Percentiles rank a stretch among this genome's conserved stretches.
phyloP scores from a whole-genome alignment of 805 yeast species.

The Nakazawaea ishiwadae region DNA sequence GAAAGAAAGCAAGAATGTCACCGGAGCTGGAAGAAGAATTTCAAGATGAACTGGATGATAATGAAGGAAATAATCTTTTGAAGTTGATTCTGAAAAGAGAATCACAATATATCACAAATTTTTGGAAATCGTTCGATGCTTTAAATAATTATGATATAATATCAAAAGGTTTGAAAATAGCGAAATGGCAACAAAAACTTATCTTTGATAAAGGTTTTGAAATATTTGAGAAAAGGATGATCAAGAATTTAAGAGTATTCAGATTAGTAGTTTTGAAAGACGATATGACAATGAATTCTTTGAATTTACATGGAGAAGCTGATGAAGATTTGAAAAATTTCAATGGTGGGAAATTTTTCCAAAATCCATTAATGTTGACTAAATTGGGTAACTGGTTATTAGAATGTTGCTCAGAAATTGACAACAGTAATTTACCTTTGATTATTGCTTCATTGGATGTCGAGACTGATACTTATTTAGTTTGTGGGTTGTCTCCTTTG shows the following conservation, averaged over 20 bases:
- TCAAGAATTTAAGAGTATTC: slow-evolving; percentile 75
- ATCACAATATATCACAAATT: slow-evolving; percentile 31
- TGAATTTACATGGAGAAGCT: slow-evolving; percentile 7
- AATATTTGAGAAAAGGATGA: slow-evolving; percentile 75
- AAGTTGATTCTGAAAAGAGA: slow-evolving; percentile 24
- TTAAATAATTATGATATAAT: slow-evolving; percentile 47
- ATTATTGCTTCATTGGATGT: slow-evolving; percentile 82
- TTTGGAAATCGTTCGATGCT: slow-evolving; percentile 59
- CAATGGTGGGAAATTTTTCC: slow-evolving; percentile 54
- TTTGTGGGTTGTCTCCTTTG: slow-evolving; percentile 85
- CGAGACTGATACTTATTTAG: slow-evolving; percentile 71
- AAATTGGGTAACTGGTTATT: slow-evolving; percentile 88
- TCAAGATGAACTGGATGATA: slow-evolving; percentile 18
- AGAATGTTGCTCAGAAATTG: slow-evolving; percentile 83
- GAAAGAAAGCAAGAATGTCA: neutral
- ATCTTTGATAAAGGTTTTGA: slow-evolving; percentile 87
- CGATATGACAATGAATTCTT: slow-evolving; percentile 29
- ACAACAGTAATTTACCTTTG: slow-evolving; percentile 64
- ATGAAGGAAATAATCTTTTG: slow-evolving; percentile 16
- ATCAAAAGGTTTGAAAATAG: slow-evolving; percentile 70
- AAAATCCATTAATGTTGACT: slow-evolving; percentile 80
- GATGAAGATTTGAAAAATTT: slow-evolving; percentile 13
- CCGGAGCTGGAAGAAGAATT: slow-evolving; percentile 16
- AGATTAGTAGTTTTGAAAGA: slow-evolving; percentile 86
- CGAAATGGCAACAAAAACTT: slow-evolving; percentile 77